Evolutionary conservation across 371 early-diverging fungal genomes (phyloP), one percentile per base, ranked within the genome.

Genomic region (Apophysomyces trapeziformis): DNA sequence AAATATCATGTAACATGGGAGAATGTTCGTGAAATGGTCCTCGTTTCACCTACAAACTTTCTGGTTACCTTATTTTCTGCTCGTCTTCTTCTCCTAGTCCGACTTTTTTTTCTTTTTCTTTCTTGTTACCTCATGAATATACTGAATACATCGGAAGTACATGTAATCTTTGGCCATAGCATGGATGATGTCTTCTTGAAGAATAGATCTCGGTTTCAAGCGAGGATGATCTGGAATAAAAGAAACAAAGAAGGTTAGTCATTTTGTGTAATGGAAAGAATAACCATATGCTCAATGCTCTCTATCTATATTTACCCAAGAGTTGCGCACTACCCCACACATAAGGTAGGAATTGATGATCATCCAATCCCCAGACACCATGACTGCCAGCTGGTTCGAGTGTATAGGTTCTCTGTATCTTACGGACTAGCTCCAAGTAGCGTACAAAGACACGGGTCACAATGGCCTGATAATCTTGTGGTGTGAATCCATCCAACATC

Each of bases 281-380:
- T 26, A 26, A 26, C 32, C 32, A 26, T 26, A 26, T 26, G 32
- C 32, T 26, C 32, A 26, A 26, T 26, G 32, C 32, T 26, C 32
- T 26, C 32, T 26, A 26, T 12, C 41, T 5, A 4, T 16, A n/a
- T 38, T 58, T 72, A 80, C 85, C 87, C 58, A 86, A 70, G 44
- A 99, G 76, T 77, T 99, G 96, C 0, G 94, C 83, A 56, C 94
- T 89, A 2, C 99, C 99, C 87, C 96, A 98, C 4, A 95, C 79
- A 81, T 95, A 99, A 8, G 99, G 99, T 64, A 99, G 73, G 67
- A 99, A 96, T 66, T 98, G 99, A 79, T 95, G 96, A 79, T 99
- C 99, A 76, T 99, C 99, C 46, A 99, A 75, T 1, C 99, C 99
- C 99, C 99, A 99, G 6, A 96, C 96, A 32, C 99, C 99, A 78